These are phyloP conservation scores for Lablab purpureus DNA, from an alignment of 306 rosid species.

Conservation along the genomic window DNA sequence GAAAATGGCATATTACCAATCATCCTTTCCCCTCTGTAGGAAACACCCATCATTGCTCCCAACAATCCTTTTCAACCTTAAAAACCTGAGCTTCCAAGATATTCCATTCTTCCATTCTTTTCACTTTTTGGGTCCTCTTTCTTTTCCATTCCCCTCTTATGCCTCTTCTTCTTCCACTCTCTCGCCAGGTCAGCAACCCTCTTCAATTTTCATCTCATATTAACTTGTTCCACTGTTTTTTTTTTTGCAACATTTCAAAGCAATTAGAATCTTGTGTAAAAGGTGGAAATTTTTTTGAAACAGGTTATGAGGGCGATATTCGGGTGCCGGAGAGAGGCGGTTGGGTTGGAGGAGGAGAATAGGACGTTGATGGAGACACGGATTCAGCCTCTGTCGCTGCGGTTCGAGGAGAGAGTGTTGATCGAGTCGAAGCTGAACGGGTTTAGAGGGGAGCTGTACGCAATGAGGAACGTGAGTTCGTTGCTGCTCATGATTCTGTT, in stretches of 20 bases:
- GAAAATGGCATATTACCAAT: constrained; percentile 98
- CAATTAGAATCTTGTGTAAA: no score
- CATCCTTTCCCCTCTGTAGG: constrained; percentile 98
- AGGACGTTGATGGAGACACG: constrained; percentile 83
- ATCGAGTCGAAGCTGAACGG: constrained; percentile 93
- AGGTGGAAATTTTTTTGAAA: background rate
- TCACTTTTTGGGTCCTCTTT: constrained; percentile 34
- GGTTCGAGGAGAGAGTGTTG: constrained; percentile 82
- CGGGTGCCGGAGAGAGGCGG: background rate
- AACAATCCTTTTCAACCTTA: constrained; percentile 98
- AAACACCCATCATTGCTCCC: constrained; percentile 99
- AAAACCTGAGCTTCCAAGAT: constrained; percentile 95
- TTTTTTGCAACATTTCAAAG: no score
- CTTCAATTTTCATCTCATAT: background rate
- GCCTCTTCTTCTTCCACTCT: constrained; percentile 38
- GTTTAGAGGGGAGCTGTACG: constrained; percentile 92
- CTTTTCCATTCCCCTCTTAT: background rate
- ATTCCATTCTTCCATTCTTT: constrained; percentile 53
- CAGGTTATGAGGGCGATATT: background rate
- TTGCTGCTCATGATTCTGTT: constrained; percentile 76
- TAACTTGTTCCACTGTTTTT: background rate
- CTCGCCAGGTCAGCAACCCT: constrained; percentile 63
- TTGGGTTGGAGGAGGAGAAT: background rate
- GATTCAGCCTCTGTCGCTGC: constrained; percentile 75
- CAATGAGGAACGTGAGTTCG: constrained; percentile 99